Evolutionary conservation across 2,329 filamentous ascomycete genomes (phyloP).

Genomic region (Cladosporium austrohemisphaericum): DNA sequence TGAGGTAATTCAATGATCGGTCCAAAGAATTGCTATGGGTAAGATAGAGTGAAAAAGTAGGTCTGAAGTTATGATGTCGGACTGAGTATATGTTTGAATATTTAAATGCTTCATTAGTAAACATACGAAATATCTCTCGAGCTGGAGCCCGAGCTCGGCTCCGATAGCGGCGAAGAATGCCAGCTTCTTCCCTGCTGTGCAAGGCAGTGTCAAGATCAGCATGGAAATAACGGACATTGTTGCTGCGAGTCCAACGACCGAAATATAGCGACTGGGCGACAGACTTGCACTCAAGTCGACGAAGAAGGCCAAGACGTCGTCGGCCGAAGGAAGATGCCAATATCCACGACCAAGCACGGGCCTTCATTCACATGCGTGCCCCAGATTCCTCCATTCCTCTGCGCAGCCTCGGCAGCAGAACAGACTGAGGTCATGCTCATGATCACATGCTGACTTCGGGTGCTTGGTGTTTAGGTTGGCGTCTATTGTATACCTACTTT

Average conservation of each 20-base stretch:
- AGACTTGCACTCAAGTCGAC: slow-evolving; percentile 9
- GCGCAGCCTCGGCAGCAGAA: not conserved
- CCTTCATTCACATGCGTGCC: not conserved
- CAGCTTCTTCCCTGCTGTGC: slow-evolving; percentile 13
- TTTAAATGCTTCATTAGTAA: slow-evolving; percentile 8
- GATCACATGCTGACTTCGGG: slow-evolving; percentile 1
- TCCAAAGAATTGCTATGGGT: not conserved
- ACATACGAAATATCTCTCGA: not conserved
- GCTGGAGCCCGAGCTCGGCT: slow-evolving; percentile 8
- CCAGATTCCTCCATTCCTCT: slow-evolving; percentile 2
- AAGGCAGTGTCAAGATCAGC: too few species aligned
- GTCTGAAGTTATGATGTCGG: not conserved
- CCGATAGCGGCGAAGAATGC: slow-evolving; percentile 6
- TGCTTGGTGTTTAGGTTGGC: slow-evolving; percentile 7
- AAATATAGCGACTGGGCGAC: too few species aligned
- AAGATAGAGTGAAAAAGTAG: not conserved
- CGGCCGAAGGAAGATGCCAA: too few species aligned
- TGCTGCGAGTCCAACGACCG: too few species aligned
- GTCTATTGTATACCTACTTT: too few species aligned
- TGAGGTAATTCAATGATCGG: not conserved
- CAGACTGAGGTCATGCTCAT: slow-evolving; percentile 1
- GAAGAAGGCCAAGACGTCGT: slow-evolving; percentile 4
- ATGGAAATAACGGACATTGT: too few species aligned
- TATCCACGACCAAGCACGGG: not conserved
- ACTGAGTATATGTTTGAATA: not conserved